A percentile compares a stretch with the other conserved stretches of the same genome.
Evolutionary conservation across 2,329 filamentous ascomycete genomes (phyloP).

Genomic region (Botryotinia calthae): DNA sequence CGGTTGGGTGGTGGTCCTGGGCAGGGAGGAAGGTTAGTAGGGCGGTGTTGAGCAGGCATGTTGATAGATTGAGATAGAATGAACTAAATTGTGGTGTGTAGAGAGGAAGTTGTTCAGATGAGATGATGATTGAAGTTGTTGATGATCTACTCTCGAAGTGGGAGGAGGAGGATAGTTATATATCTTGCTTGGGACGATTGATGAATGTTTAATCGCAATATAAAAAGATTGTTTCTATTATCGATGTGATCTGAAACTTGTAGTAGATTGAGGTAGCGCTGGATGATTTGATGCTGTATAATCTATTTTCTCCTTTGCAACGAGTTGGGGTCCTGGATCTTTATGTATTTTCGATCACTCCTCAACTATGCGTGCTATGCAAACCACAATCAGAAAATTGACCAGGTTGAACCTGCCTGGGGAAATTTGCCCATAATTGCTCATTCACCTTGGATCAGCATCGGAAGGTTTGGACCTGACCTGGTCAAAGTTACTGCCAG

Average conservation of each 20-base stretch:
- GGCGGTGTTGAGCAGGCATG: conserved; percentile 51
- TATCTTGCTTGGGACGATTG: conserved; percentile 12
- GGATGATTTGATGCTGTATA: conserved; percentile 15
- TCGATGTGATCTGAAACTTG: conserved; percentile 15
- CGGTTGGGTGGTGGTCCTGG: conserved; percentile 61
- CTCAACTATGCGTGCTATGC: not conserved
- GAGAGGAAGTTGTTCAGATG: not conserved
- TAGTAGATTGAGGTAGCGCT: conserved; percentile 14
- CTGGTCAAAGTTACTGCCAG: conserved; percentile 22
- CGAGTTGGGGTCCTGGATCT: conserved; percentile 21
- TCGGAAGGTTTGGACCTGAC: conserved; percentile 18
- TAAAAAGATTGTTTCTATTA: conserved; percentile 15
- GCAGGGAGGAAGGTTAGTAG: conserved; percentile 63
- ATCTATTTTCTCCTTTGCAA: conserved; percentile 5
- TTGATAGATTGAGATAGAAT: conserved; percentile 30
- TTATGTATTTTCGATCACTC: conserved; percentile 19
- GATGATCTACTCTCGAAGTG: conserved; percentile 7
- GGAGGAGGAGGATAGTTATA: conserved; percentile 18
- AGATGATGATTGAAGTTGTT: conserved; percentile 15
- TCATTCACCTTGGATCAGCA: conserved; percentile 19
- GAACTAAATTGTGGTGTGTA: conserved; percentile 5
- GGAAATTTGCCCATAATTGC: conserved; percentile 21
- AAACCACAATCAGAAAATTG: conserved; percentile 12
- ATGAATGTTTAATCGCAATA: conserved; percentile 14
- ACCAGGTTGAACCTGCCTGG: conserved; percentile 19